phyloP scores from a whole-genome alignment of 2,329 filamentous ascomycete species.

The Penicillium sp. region DNA sequence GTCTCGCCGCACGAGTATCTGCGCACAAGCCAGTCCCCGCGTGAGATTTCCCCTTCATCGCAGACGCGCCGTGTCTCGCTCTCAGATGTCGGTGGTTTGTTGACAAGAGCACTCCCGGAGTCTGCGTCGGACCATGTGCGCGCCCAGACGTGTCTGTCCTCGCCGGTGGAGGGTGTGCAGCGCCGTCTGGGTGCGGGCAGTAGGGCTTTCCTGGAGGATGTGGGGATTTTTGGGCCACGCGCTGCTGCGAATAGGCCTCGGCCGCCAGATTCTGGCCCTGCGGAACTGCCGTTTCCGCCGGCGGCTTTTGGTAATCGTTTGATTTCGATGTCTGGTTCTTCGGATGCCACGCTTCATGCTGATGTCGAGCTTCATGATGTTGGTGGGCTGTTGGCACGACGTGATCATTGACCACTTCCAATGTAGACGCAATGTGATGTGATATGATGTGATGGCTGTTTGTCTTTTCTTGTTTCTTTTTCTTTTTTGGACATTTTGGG shows the following conservation, averaged over 20 bases:
- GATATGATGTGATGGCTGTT: background rate
- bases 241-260: too few species aligned
- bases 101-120: conserved; percentile 42
- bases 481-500: background rate
- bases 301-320: background rate
- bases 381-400: conserved; percentile 32
- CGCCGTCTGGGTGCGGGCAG: conserved; percentile 20
- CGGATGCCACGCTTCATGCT: conserved; percentile 17
- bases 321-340: conserved; percentile 2
- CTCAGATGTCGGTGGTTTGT: conserved; percentile 72
- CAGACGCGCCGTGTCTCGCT: conserved; percentile 58
- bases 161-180: conserved; percentile 1
- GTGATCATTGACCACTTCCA: background rate
- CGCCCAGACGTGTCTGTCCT: conserved; percentile 1
- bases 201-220: conserved; percentile 28
- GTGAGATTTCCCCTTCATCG: conserved; percentile 32
- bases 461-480: background rate
- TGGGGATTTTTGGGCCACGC: conserved; percentile 20
- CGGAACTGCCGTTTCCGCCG: background rate
- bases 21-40: conserved; percentile 22
- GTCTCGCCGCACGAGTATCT: conserved; percentile 31
- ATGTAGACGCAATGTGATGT: background rate
- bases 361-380: conserved; percentile 37
- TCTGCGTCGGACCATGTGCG: background rate
- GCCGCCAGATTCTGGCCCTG: background rate